Evolutionary conservation across 1,139 yeast species (phyloP).

Genomic region (Tardiomyces depauwii): DNA sequence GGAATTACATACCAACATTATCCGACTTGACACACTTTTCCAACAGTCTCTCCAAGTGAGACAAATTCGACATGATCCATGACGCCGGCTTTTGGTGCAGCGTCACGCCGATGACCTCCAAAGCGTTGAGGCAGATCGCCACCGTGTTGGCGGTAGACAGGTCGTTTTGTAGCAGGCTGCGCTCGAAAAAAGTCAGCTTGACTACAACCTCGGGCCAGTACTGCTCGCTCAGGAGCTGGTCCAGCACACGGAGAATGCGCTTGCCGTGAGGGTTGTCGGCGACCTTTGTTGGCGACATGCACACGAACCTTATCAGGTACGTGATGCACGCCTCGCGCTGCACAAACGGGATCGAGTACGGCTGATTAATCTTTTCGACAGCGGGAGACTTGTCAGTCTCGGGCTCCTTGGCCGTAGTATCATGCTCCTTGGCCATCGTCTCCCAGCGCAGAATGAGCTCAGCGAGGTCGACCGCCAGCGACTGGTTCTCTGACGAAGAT

Average conservation of each 20-base stretch:
- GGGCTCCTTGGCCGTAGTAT: conserved; percentile 18
- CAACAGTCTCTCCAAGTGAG: conserved; percentile 56
- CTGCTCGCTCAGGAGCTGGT: conserved; percentile 57
- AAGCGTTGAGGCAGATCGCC: conserved; percentile 77
- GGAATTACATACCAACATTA: conserved; percentile 72
- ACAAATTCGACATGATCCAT: conserved; percentile 67
- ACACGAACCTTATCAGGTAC: conserved; percentile 75
- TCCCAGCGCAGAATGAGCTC: conserved; percentile 86
- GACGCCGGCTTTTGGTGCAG: conserved; percentile 62
- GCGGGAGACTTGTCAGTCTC: conserved; percentile 8
- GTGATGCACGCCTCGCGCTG: conserved; percentile 91
- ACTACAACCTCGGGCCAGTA: conserved; percentile 85
- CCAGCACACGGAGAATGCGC: conserved; percentile 65
- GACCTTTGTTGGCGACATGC: conserved; percentile 78
- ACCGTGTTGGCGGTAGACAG: conserved; percentile 44
- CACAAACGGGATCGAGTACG: conserved; percentile 57
- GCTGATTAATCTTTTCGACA: conserved; percentile 10
- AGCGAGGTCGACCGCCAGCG: conserved; percentile 79
- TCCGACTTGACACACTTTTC: conserved; percentile 79
- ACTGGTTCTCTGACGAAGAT: conserved; percentile 73
- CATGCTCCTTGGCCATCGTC: conserved; percentile 19
- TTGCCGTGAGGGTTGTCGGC: conserved; percentile 77
- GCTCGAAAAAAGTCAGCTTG: conserved; percentile 75
- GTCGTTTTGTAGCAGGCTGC: conserved; percentile 71
- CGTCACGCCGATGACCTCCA: conserved; percentile 83